These are phyloP conservation scores for Xerocomellus intermedius DNA, from an alignment of 768 basidiomycete species.

Conservation along the genomic window DNA sequence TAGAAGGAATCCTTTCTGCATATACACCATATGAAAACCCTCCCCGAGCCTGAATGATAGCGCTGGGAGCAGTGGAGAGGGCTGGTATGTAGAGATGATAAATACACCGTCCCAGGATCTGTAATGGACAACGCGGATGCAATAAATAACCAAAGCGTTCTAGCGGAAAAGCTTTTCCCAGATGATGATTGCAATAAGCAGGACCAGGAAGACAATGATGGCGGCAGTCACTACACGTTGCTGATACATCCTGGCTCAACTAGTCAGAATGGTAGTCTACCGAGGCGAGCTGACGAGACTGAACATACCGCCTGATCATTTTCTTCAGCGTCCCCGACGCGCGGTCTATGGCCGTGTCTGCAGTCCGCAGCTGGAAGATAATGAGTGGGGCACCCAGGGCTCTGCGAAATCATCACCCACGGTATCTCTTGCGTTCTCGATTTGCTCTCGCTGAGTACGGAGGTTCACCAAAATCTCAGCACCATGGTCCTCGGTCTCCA, in stretches of 20 bases:
- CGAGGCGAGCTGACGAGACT: neutral
- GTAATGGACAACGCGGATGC: slow-evolving; percentile 12
- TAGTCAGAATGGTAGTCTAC: slow-evolving; percentile 12
- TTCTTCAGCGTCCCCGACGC: slow-evolving; percentile 90
- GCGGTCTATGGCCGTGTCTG: slow-evolving; percentile 86
- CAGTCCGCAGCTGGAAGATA: slow-evolving; percentile 65
- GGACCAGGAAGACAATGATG: slow-evolving; percentile 81
- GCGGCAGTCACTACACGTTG: slow-evolving; percentile 85
- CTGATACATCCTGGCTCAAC: slow-evolving; percentile 84
- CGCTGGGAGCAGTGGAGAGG: neutral
- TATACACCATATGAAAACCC: slow-evolving; percentile 30
- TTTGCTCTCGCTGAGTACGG: slow-evolving; percentile 86
- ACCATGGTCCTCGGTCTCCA: slow-evolving; percentile 96
- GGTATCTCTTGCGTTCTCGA: slow-evolving; percentile 88
- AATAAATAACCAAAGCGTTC: slow-evolving; percentile 14
- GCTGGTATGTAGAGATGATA: slow-evolving; percentile 24
- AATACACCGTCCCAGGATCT: slow-evolving; percentile 24
- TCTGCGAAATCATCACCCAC: slow-evolving; percentile 41
- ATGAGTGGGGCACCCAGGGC: neutral
- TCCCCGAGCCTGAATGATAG: neutral
- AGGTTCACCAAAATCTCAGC: slow-evolving; percentile 88
- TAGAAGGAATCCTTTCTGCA: slow-evolving; percentile 35
- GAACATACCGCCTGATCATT: slow-evolving; percentile 88
- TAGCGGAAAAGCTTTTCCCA: slow-evolving; percentile 71
- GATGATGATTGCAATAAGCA: slow-evolving; percentile 78